Evolutionary conservation across 1,284 basidiomycete species (phyloP), one percentile per base, ranked within the genome.

Genomic region (Amylostereum areolatum): DNA sequence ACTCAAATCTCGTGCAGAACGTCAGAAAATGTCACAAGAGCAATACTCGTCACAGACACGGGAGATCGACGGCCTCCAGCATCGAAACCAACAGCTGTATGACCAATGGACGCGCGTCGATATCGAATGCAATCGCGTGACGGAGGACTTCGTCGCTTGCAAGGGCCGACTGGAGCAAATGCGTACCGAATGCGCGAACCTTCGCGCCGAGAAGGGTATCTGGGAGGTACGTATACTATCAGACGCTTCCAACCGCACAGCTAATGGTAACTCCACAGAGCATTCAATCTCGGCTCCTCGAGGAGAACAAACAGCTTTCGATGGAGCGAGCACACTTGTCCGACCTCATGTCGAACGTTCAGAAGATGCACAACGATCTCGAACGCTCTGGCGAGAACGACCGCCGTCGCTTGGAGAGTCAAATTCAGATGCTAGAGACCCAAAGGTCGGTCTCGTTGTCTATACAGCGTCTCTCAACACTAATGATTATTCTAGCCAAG

Each of bases 191-290:
- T 80, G 77, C 52, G 86, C 90, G 1, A 92, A 89, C 59, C 76
- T 96, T 31, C 81, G 86, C 30, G 92, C 92, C 0, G 95, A 97
- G 75, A 93, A 92, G 73, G 87, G 85, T 59, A 88, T 94, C 39
- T 92, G 88, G 87, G 89, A 90, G 82, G 91, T 89, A 47, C 46
- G 82, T 64, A 2, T 18, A 45, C 8, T 5, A 28, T 48, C 46
- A 53, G 33, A 10, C 9, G 3, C n/a, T 30, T 12, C 28, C 24
- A 4, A 43, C 27, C 32, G 32, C 29, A n/a, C 25, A 6, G 28
- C 27, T 25, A 35, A 25, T 44, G 6, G 43, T 45, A 46, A 35
- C 35, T 39, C 9, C 48, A 25, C 49, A 87, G 90, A 81, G 80
- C 54, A 77, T 88, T 11, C 89, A 95, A 75, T 62, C 60, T 36